phyloP scores from a whole-genome alignment of 225 moss, liverwort and hornwort genomes.

The Pseudoscleropodium purum region DNA sequence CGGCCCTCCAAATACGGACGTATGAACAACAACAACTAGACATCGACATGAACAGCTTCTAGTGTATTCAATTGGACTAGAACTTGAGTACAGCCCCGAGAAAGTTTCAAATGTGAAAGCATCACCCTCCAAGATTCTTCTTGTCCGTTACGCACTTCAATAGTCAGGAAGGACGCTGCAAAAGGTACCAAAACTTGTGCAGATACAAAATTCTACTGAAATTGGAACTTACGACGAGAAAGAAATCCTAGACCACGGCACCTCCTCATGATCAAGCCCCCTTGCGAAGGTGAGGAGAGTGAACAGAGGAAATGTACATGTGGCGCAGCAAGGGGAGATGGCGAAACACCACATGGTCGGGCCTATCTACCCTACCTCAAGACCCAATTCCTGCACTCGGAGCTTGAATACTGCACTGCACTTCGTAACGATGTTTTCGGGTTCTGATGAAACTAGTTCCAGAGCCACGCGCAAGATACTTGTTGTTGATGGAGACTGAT shows the following conservation, averaged over 20 bases:
- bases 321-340: not conserved
- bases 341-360: not conserved
- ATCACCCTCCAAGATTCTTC: not conserved
- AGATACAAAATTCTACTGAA: not conserved
- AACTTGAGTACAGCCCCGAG: not conserved
- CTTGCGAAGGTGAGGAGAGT: not conserved
- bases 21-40: not conserved
- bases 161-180: too few relatives aligned
- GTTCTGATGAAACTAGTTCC: not conserved
- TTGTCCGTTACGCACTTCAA: not conserved
- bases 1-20: not conserved
- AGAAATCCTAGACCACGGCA: not conserved
- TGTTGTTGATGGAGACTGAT: not conserved
- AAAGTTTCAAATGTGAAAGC: not conserved
- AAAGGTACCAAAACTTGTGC: not conserved
- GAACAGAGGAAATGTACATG: not conserved
- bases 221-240: not conserved
- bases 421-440: not conserved
- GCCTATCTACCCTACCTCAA: too few relatives aligned
- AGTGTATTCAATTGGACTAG: not conserved
- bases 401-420: not conserved
- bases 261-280: not conserved
- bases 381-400: not conserved
- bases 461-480: not conserved
- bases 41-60: not conserved